Base-by-base conservation (phyloP, 306 rosid genomes). In the Styphnolobium japonicum region DNA sequence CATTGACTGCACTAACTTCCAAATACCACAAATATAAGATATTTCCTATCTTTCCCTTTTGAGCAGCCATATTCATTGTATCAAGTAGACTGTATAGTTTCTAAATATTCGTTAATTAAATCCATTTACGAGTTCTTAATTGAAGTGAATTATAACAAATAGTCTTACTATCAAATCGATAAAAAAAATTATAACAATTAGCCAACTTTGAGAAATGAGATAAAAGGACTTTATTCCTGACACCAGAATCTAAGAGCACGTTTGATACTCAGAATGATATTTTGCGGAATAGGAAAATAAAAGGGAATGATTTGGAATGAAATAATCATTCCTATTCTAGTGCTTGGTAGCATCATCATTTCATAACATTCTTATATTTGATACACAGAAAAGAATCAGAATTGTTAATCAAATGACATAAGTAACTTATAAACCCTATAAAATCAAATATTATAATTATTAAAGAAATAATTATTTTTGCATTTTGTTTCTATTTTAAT, bases 341-440 rank as follows among this genome's bases (percentile, higher is more conserved):
- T 58, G 46, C 55, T 55, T 43, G 58, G 21, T 27, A 72, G 8
- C 65, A 72, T 12, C 23, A 7, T 25, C 68, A 66, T 33, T 74
- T 67, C 60, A 74, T n/a, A 27, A 25, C 52, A 27, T 10, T 67
- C 55, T 16, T 52, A 40, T 33, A 29, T 73, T 61, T 8, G 25
- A 18, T 14, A 67, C 71, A 56, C 45, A 48, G 37, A 75, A 67
- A 57, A 75, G 81, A 60, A 74, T 4, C 43, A 45, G 5, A 56
- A 56, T 43, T 31, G 70, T 15, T 15, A 53, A 65, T n/a, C 10
- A 42, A 67, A 65, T 21, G 52, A 21, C 10, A 14, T 40, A 74
- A 65, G 42, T 8, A 29, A 53, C 61, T n/a, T n/a, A n/a, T n/a
- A n/a, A n/a, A n/a, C 58, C 33, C 33, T 43, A 4, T 18, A 69